phyloP scores from a whole-genome alignment of 2,329 filamentous ascomycete species.

The Fusarium algeriense region DNA sequence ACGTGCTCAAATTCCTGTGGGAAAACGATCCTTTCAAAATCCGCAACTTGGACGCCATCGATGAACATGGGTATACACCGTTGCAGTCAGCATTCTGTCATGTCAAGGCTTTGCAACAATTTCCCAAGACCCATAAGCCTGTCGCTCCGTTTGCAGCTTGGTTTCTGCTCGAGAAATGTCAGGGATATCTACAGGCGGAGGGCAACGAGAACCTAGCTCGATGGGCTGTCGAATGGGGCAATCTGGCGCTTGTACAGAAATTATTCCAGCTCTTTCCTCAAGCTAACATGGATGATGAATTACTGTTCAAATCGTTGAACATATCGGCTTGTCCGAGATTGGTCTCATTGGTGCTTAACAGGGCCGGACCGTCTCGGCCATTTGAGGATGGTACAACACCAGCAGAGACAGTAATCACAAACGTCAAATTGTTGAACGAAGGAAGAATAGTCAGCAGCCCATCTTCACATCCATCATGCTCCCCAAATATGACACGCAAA shows the following conservation, averaged over 20 bases:
- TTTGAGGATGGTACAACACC: slow-evolving; percentile 39
- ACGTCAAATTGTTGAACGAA: slow-evolving; percentile 30
- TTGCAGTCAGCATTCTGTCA: slow-evolving; percentile 49
- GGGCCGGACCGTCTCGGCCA: slow-evolving; percentile 30
- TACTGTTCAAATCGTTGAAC: slow-evolving; percentile 46
- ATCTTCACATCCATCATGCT: slow-evolving; percentile 45
- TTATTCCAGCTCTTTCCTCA: slow-evolving; percentile 26
- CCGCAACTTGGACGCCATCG: slow-evolving; percentile 45
- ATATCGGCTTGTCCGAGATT: slow-evolving; percentile 40
- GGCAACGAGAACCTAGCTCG: slow-evolving; percentile 20
- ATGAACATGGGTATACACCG: slow-evolving; percentile 46
- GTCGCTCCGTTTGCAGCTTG: slow-evolving; percentile 21
- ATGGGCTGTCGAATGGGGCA: slow-evolving; percentile 49
- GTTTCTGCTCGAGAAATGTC: slow-evolving; percentile 34
- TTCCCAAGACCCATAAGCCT: not conserved
- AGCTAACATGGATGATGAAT: slow-evolving; percentile 26
- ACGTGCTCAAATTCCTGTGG: slow-evolving; percentile 49
- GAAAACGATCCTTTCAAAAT: slow-evolving; percentile 47
- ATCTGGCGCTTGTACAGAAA: slow-evolving; percentile 35
- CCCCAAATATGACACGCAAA: slow-evolving; percentile 19
- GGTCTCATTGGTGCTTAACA: slow-evolving; percentile 41
- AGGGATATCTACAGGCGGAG: not conserved
- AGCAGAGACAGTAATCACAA: slow-evolving; percentile 49
- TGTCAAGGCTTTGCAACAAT: slow-evolving; percentile 4
- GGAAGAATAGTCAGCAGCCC: not conserved